phyloP scores from a whole-genome alignment of 148 eudicot genomes.

The Nepenthes mirabilis region DNA sequence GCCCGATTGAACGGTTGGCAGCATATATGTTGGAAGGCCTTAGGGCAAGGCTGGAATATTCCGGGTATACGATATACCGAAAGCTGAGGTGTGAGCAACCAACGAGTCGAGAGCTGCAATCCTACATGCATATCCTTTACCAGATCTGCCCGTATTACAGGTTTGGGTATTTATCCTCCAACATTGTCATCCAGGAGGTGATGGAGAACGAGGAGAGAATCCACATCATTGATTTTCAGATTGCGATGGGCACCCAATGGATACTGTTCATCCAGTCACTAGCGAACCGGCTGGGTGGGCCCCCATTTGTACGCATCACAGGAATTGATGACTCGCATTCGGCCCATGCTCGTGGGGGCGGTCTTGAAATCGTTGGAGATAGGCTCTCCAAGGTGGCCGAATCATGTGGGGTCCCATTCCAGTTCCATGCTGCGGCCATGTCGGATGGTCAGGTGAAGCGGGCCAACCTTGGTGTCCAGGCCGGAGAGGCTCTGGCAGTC shows the following conservation, averaged over 20 bases:
- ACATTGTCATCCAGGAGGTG: conserved; percentile 50
- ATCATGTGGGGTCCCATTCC: conserved; percentile 40
- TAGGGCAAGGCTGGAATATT: conserved; percentile 46
- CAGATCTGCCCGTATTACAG: conserved; percentile 58
- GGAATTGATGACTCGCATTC: conserved; percentile 84
- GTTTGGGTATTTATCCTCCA: conserved; percentile 64
- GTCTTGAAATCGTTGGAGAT: conserved; percentile 48
- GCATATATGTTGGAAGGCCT: conserved; percentile 90
- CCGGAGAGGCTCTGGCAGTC: conserved; percentile 69
- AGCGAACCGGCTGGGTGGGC: conserved; percentile 51
- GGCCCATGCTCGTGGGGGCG: conserved; percentile 68
- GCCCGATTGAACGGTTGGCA: conserved; percentile 61
- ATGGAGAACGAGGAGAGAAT: conserved; percentile 42
- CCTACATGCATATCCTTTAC: conserved; percentile 67
- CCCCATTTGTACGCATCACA: conserved; percentile 60
- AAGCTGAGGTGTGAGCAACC: conserved; percentile 76
- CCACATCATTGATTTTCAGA: conserved; percentile 79
- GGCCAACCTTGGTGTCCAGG: conserved; percentile 31
- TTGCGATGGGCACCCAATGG: conserved; percentile 93
- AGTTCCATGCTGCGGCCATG: conserved; percentile 65
- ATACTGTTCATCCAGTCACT: conserved; percentile 37
- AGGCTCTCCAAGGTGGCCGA: conserved; percentile 37
- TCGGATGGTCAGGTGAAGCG: conserved; percentile 51
- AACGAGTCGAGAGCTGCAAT: conserved; percentile 48
- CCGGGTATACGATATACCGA: conserved; percentile 67